These are phyloP conservation scores for Auriscalpium microsporum DNA, from an alignment of 768 basidiomycete species.

Conservation along the genomic window DNA sequence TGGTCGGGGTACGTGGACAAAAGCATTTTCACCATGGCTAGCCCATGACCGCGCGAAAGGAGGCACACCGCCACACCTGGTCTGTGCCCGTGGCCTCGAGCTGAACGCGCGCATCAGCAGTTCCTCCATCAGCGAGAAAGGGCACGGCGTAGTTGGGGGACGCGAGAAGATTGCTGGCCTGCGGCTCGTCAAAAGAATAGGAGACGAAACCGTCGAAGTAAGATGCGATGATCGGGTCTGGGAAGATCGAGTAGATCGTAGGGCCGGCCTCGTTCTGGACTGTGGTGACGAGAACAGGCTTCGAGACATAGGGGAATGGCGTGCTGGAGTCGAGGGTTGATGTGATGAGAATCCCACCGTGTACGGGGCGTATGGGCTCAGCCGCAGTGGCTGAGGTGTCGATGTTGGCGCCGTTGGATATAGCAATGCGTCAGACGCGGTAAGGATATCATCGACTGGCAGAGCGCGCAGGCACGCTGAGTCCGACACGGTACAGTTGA, in stretches of 20 bases:
- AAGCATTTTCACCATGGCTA: conserved; percentile 54
- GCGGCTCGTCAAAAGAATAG: conserved; percentile 37
- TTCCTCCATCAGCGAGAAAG: conserved; percentile 16
- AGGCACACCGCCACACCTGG: conserved; percentile 59
- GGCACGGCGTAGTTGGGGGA: conserved; percentile 40
- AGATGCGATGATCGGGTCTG: conserved; percentile 29
- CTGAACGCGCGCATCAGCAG: conserved; percentile 44
- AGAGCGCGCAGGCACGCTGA: conserved; percentile 43
- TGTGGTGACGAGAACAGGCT: conserved; percentile 65
- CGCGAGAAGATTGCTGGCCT: conserved; percentile 35
- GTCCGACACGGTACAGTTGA: conserved; percentile 39
- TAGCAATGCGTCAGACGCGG: conserved; percentile 40
- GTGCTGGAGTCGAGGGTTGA: conserved; percentile 54
- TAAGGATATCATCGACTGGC: conserved; percentile 43
- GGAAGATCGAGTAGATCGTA: conserved; percentile 43
- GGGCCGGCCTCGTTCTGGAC: conserved; percentile 64
- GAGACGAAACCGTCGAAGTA: conserved; percentile 34
- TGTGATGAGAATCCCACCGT: conserved; percentile 57
- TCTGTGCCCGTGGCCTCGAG: conserved; percentile 59
- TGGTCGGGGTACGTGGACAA: conserved; percentile 70
- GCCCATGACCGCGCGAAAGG: conserved; percentile 63
- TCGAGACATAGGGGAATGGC: conserved; percentile 49
- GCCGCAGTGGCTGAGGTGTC: conserved; percentile 46
- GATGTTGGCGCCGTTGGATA: conserved; percentile 32
- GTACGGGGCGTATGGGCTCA: conserved; percentile 58